These are phyloP conservation scores for Lablab purpureus DNA, from an alignment of 306 rosid genomes.

Conservation along the genomic window DNA sequence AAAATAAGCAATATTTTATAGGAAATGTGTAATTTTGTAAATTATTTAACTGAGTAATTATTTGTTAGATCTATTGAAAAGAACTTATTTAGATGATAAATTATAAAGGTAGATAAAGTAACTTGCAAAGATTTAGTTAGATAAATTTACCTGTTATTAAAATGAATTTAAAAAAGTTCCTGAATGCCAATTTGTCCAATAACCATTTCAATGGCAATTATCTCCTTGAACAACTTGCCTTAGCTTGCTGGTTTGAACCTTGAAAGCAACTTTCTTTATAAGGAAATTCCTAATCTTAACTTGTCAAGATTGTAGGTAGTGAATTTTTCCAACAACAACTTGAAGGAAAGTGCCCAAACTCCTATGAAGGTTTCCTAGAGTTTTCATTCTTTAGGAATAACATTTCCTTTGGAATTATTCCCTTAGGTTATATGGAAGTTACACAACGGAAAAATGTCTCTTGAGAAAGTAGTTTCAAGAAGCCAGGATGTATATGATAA, in stretches of 20 bases:
- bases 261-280: slow-evolving; percentile 77
- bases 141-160: too few relatives aligned
- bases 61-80: too few relatives aligned
- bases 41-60: too few relatives aligned
- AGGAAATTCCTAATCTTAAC: slow-evolving; percentile 70
- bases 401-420: slow-evolving; percentile 49
- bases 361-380: slow-evolving; percentile 65
- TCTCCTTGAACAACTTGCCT: slow-evolving; percentile 66
- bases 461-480: slow-evolving; percentile 82
- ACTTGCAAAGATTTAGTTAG: too few relatives aligned
- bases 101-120: too few relatives aligned
- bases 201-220: slow-evolving; percentile 76
- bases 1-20: too few relatives aligned
- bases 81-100: too few relatives aligned
- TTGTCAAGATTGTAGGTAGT: slow-evolving; percentile 57
- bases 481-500: slow-evolving; percentile 70
- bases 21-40: too few relatives aligned
- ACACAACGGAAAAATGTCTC: slow-evolving; percentile 87
- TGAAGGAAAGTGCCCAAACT: slow-evolving; percentile 76
- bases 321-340: slow-evolving; percentile 66
- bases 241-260: slow-evolving; percentile 72
- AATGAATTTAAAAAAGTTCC: too few relatives aligned
- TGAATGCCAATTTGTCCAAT: slow-evolving; percentile 70
- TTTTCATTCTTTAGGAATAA: slow-evolving; percentile 71
- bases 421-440: slow-evolving; percentile 57